Evolutionary conservation across 352 stramenopile species (phyloP), one percentile per base, ranked within the genome.

Genomic region (Pythium phragmiticola): DNA sequence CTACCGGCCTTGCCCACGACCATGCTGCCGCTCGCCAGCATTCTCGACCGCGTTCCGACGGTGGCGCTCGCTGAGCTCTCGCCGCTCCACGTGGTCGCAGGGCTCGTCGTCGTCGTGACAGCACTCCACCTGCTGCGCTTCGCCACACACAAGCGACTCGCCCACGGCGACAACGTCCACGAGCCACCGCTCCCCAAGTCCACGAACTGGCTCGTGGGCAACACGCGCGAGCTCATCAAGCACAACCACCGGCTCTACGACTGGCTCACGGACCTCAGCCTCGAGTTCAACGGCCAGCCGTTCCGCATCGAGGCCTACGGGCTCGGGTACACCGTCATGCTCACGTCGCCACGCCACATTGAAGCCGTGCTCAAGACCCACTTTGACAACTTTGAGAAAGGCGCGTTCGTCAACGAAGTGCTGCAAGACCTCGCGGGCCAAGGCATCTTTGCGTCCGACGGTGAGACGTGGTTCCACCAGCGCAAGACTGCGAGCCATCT

Each of bases 401-500:
- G 82, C 2, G 42, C 48, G 14, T 70, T 65, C 45, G 66, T 80
- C 28, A 56, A 47, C 45, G 65, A 72, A 8, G 70, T 69, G 34
- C 47, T 88, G 51, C 19, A 33, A 11, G 76, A 89, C 54, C 41
- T 94, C 14, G 60, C 92, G 0, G 81, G 84, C 47, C 46, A 82
- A 12, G 84, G 86, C 49, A 89, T 95, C 65, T 90, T 95, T 45
- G 68, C 65, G 6, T 69, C 75, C 12, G 82, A 95, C 57, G 81
- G 78, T 6, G 62, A 73, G 17, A 30, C 50, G 33, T 95, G 86
- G 86, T 59, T 75, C 36, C 66, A 83, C 46, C 86, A 95, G 61
- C 77, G 86, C 57, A 94, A 94, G 63, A 86, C 71, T 0, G 84
- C 88, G 50, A 96, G 81, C 49, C 85, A 95, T 47, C 83, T 97